Percentiles rank a stretch among this genome's conserved stretches.
These are phyloP conservation scores for Boletellus emodensis DNA, from an alignment of 768 basidiomycete species.

Conservation along the genomic window DNA sequence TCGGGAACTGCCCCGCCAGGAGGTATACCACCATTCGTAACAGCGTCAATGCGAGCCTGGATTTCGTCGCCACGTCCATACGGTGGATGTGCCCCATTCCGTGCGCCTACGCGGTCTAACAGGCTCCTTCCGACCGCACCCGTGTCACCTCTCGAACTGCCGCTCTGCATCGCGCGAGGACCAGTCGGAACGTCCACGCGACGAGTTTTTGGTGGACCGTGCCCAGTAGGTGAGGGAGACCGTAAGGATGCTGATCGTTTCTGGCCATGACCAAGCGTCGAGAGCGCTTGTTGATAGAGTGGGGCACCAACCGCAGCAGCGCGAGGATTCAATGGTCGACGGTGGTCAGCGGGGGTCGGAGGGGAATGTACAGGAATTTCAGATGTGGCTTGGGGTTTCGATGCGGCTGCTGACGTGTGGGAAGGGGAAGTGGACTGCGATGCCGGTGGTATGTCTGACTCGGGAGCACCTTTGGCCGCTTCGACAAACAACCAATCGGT, in stretches of 20 bases:
- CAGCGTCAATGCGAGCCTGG: constrained; percentile 75
- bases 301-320: constrained; percentile 28
- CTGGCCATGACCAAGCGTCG: constrained; percentile 49
- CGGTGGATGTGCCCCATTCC: constrained; percentile 32
- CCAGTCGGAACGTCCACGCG: constrained; percentile 79
- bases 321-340: constrained; percentile 46
- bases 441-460: constrained; percentile 41
- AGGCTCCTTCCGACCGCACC: constrained; percentile 53
- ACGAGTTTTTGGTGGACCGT: constrained; percentile 64
- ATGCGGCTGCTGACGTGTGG: constrained; percentile 19
- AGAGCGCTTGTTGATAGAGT: constrained; percentile 74
- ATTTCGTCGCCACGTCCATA: constrained; percentile 58
- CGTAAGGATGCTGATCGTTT: constrained; percentile 65
- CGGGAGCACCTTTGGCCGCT: constrained; percentile 65
- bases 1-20: constrained; percentile 31
- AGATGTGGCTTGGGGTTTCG: constrained; percentile 28
- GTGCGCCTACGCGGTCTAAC: constrained; percentile 75
- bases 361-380: constrained; percentile 25
- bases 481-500: constrained; percentile 87
- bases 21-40: constrained; percentile 50
- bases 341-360: constrained; percentile 13
- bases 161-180: constrained; percentile 72
- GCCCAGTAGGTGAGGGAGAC: constrained; percentile 60
- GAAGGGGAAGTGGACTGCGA: constrained; percentile 25
- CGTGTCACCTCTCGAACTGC: constrained; percentile 17